Base-by-base conservation (phyloP, 768 basidiomycete genomes). In the Lactifluus echinatus region DNA sequence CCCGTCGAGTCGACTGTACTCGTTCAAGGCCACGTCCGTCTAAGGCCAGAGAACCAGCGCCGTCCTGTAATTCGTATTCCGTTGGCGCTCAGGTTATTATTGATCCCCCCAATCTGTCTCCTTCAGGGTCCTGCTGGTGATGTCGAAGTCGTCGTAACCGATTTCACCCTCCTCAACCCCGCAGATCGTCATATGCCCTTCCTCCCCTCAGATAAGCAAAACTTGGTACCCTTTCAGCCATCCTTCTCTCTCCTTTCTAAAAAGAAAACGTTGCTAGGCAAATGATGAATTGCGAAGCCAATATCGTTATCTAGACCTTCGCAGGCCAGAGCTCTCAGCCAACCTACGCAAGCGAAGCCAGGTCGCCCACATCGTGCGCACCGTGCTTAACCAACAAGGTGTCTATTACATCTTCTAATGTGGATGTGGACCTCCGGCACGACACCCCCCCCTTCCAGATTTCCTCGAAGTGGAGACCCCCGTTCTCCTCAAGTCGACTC, bases 401-500 rank as follows among this genome's bases (percentile, higher is more conserved):
- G 64, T 46, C 49, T 53, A 56, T 43, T 55, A 15, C 40, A 62
- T 53, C 53, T 55, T 57, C 48, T 49, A 56, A 31, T 44, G 53
- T 59, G 54, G 53, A 31, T 44, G 53, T 59, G 54, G 53, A 55
- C 59, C 45, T 55, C 53, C 53, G 42, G 57, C 26, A 17, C 53
- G 36, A 55, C 56, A 63, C 54, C 47, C 45, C 57, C 54, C 47
- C 45, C 57, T 65, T 53, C 64, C 54, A 96, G 94, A 80, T 65
- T 97, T 97, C 70, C 76, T 83, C 53, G 94, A 96, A 69, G 89
- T 97, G 31, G 94, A 97, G 70, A 97, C 94, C 0, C 94, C 94
- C 26, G 77, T 93, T 53, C 78, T 97, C 21, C 79, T 97, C 28
- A 85, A 88, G 67, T 95, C 93, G 8, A 88, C 93, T 2, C 92